Evolutionary conservation across 2,329 filamentous ascomycete species (phyloP), one percentile per base, ranked within the genome.

Genomic region (Neofusicoccum cordaticola): DNA sequence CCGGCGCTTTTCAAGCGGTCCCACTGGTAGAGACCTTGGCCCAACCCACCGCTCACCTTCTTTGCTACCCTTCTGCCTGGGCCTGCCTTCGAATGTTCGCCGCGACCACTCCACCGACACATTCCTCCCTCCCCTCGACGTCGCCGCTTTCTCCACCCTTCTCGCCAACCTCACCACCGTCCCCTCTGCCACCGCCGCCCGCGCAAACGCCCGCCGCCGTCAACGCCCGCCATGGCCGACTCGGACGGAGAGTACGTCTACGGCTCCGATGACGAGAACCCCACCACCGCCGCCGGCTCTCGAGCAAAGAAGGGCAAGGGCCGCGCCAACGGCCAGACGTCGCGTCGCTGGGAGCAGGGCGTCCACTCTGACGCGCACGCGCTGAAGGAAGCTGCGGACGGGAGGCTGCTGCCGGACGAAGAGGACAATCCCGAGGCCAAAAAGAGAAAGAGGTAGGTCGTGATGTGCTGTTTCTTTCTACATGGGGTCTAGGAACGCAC

Each of bases 341-440:
- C 45, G 37, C 45, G 56, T 5, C 56, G 56, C 47, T 65, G 63
- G 63, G 63, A 65, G 42, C 47, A 56, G 27, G 63, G 66, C 69
- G 58, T 66, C 64, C 13, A 71, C 70, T 31, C 71, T 69, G 66
- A 72, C 62, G 53, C 70, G 69, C 52, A 60, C 66, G 42, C 66
- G 69, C 37, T 66, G 39, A 56, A 53, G 17, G 64, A 66, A 37
- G 64, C 48, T 8, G 58, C 61, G 9, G 91, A 96, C 78, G 92
- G 91, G 51, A 88, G 88, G 65, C 87, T 96, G 69, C 88, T 88
- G 65, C 86, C 85, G 47, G 84, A 85, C 12, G 85, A 96, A 45
- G 88, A 91, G 68, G 89, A 89, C 22, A 78, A 90, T 35, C 84
- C 93, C 56, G 92, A 96, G 77, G 91, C 92, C 22, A 88, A 91